phyloP scores from a whole-genome alignment of 768 basidiomycete species.

The Stropharia rugosoannulata region DNA sequence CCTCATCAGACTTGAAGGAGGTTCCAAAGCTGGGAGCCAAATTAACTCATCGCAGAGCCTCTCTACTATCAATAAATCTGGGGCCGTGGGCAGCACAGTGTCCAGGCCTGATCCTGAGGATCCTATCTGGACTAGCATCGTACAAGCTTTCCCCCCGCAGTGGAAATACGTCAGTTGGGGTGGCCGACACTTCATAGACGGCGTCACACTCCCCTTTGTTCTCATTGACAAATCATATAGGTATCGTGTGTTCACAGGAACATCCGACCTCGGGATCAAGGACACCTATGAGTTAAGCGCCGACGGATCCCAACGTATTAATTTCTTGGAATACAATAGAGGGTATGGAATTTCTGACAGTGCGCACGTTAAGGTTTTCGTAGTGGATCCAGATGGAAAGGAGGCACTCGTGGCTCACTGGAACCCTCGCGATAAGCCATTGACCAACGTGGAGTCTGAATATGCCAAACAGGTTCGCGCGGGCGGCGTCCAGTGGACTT shows the following conservation, averaged over 20 bases:
- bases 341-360: background rate
- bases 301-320: slow-evolving; percentile 1
- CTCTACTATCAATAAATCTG: background rate
- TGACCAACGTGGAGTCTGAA: background rate
- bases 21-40: background rate
- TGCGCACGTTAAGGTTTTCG: background rate
- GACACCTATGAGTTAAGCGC: background rate
- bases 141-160: slow-evolving; percentile 3
- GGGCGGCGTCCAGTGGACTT: background rate
- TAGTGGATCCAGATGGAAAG: background rate
- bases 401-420: slow-evolving; percentile 1
- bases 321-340: slow-evolving; percentile 4
- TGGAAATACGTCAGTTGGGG: slow-evolving; percentile 3
- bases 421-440: background rate
- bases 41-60: background rate
- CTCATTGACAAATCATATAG: background rate
- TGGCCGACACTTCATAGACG: background rate
- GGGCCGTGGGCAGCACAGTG: background rate
- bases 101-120: slow-evolving; percentile 1
- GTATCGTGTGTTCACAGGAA: background rate
- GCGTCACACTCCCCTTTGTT: background rate
- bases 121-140: background rate
- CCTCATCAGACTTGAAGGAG: background rate
- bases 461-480: slow-evolving; percentile 1
- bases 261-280: background rate